These are phyloP conservation scores for Eutypa lata DNA, from an alignment of 2,329 filamentous ascomycete species.

Conservation along the genomic window DNA sequence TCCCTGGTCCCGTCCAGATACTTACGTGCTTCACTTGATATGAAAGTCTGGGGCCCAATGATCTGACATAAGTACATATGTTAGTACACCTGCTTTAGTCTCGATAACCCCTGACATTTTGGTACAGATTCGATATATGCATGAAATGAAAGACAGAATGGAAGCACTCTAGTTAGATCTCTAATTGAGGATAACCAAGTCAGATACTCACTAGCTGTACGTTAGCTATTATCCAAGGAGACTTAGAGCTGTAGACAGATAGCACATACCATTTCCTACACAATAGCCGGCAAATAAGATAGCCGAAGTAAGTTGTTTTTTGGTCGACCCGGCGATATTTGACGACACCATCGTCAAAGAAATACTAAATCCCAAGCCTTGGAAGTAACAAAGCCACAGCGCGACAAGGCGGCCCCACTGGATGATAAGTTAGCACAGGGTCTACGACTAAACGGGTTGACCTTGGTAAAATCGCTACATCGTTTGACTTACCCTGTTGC, in stretches of 20 bases:
- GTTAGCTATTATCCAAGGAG: background rate
- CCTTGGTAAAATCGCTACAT: background rate
- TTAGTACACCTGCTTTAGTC: background rate
- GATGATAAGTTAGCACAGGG: background rate
- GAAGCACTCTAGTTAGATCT: no score
- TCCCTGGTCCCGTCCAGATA: background rate
- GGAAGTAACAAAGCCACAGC: conserved; percentile 46
- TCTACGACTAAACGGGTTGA: background rate
- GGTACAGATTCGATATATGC: no score
- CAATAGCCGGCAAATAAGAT: conserved; percentile 30
- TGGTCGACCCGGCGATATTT: conserved; percentile 30
- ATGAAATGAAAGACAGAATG: no score
- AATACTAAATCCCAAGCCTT: conserved; percentile 30
- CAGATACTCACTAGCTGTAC: background rate
- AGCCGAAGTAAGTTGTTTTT: conserved; percentile 28
- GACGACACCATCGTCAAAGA: conserved; percentile 30
- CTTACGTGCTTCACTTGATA: conserved; percentile 21
- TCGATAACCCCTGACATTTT: no score
- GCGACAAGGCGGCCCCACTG: conserved; percentile 54
- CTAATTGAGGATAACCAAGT: no score
- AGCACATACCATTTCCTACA: conserved; percentile 18
- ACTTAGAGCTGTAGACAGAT: background rate
- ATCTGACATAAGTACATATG: conserved; percentile 15
- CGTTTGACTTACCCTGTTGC: conserved; percentile 37
- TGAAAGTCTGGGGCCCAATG: conserved; percentile 30